Percentiles rank a stretch among this genome's conserved stretches.
These are phyloP conservation scores for Acanthochlamys bracteata DNA, from an alignment of 106 monocot genomes.

Conservation along the genomic window DNA sequence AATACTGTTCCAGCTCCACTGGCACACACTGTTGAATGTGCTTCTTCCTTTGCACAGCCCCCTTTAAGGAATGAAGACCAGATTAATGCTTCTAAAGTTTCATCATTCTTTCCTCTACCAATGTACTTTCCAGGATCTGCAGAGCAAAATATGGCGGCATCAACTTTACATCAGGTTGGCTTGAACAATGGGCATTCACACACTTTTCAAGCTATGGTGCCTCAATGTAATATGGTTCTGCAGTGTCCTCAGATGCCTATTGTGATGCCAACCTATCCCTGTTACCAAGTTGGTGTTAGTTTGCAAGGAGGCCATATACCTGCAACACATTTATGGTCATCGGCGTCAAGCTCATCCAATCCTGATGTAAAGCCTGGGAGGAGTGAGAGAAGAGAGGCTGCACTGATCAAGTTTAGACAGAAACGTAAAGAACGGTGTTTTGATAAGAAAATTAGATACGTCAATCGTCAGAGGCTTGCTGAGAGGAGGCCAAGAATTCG, in stretches of 20 bases:
- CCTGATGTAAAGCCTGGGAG: slow-evolving; percentile 25
- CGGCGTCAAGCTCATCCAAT: slow-evolving; percentile 11
- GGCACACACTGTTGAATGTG: slow-evolving; percentile 12
- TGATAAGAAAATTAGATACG: slow-evolving; percentile 67
- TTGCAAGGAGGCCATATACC: slow-evolving; percentile 31
- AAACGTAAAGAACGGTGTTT: slow-evolving; percentile 64
- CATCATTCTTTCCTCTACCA: slow-evolving; percentile 28
- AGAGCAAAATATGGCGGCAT: slow-evolving; percentile 18
- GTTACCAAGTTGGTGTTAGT: slow-evolving; percentile 21
- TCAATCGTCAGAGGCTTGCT: slow-evolving; percentile 54
- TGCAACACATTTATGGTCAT: slow-evolving; percentile 19
- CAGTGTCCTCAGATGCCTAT: slow-evolving; percentile 32
- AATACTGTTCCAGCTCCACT: slow-evolving; percentile 8
- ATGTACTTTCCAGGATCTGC: slow-evolving; percentile 29
- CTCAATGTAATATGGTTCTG: slow-evolving; percentile 30
- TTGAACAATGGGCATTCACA: slow-evolving; percentile 16
- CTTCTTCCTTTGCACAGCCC: slow-evolving; percentile 21
- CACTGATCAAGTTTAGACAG: slow-evolving; percentile 54
- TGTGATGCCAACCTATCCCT: slow-evolving; percentile 37
- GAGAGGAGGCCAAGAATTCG: slow-evolving; percentile 61
- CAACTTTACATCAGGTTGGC: slow-evolving; percentile 23
- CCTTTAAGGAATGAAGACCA: slow-evolving; percentile 21
- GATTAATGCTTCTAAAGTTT: slow-evolving; percentile 17
- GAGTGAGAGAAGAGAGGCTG: slow-evolving; percentile 50
- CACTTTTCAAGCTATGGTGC: slow-evolving; percentile 12